These are phyloP conservation scores for Cystobasidium slooffiae DNA, from an alignment of 1,284 basidiomycete species.

Conservation along the genomic window DNA sequence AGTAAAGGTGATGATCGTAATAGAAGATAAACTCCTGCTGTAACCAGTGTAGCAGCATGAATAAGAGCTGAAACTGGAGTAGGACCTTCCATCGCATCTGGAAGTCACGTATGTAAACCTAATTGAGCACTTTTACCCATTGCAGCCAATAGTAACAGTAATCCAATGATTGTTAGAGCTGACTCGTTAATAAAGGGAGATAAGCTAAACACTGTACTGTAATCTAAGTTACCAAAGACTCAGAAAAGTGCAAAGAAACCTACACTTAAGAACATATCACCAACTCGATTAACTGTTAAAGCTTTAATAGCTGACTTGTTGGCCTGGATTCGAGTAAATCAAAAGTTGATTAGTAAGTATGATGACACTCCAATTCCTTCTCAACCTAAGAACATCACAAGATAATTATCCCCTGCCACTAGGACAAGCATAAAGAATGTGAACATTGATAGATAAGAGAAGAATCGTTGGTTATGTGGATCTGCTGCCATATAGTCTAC, in stretches of 20 bases:
- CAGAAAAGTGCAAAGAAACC: no score
- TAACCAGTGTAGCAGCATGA: constrained; percentile 57
- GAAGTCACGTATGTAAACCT: no score
- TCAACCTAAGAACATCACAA: constrained; percentile 57
- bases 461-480: constrained; percentile 58
- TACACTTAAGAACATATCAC: no score
- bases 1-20: constrained; percentile 54
- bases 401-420: constrained; percentile 57
- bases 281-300: no score
- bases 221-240: no score
- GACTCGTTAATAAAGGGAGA: no score
- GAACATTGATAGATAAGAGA: constrained; percentile 57
- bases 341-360: constrained; percentile 43
- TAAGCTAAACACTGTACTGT: no score
- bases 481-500: constrained; percentile 57
- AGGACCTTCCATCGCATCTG: background rate
- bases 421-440: constrained; percentile 57
- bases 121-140: no score
- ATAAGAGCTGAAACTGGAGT: constrained; percentile 54
- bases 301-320: no score
- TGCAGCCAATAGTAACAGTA: no score
- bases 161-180: no score
- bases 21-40: constrained; percentile 56
- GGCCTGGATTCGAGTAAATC: no score
- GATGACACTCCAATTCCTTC: constrained; percentile 57